Percentiles rank a stretch among this genome's conserved stretches.
These are phyloP conservation scores for Thinopyrum obtusiflorum DNA, from an alignment of 202 grass and related monocot species.

Conservation along the genomic window DNA sequence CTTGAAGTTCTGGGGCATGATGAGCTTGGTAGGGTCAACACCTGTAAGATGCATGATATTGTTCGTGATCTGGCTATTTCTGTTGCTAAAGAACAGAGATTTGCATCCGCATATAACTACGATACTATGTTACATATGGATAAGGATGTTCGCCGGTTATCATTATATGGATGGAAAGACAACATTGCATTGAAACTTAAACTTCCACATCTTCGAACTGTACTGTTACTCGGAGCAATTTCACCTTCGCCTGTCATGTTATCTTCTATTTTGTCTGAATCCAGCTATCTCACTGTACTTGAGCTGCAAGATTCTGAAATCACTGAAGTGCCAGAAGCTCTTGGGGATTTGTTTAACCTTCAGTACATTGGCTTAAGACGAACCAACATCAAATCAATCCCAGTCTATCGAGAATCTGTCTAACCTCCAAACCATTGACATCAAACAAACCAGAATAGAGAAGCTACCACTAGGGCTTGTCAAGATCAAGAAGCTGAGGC, in stretches of 20 bases:
- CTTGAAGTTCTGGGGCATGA: constrained; percentile 34
- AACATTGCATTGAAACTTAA: background rate
- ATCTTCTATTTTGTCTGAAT: constrained; percentile 20
- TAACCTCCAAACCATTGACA: constrained; percentile 29
- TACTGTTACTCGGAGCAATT: background rate
- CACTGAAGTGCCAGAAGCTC: background rate
- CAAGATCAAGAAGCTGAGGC: constrained; percentile 23
- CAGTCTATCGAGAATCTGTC: constrained; percentile 10
- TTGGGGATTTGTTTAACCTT: constrained; percentile 34
- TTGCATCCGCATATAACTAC: constrained; percentile 7
- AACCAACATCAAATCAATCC: constrained; percentile 27
- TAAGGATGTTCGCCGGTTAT: constrained; percentile 34
- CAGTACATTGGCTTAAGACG: constrained; percentile 35
- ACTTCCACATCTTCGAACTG: constrained; percentile 32
- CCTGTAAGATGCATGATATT: constrained; percentile 52
- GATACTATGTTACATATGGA: background rate
- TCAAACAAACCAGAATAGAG: constrained; percentile 25
- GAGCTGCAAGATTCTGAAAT: constrained; percentile 33
- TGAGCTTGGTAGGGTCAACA: constrained; percentile 32
- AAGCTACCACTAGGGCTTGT: constrained; percentile 20
- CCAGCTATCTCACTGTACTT: constrained; percentile 37
- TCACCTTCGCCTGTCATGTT: background rate
- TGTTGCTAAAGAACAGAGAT: constrained; percentile 37
- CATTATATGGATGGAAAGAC: constrained; percentile 10
- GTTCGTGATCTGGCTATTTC: constrained; percentile 38